These are phyloP conservation scores for Trametes meyenii DNA, from an alignment of 768 basidiomycete species.

Conservation along the genomic window DNA sequence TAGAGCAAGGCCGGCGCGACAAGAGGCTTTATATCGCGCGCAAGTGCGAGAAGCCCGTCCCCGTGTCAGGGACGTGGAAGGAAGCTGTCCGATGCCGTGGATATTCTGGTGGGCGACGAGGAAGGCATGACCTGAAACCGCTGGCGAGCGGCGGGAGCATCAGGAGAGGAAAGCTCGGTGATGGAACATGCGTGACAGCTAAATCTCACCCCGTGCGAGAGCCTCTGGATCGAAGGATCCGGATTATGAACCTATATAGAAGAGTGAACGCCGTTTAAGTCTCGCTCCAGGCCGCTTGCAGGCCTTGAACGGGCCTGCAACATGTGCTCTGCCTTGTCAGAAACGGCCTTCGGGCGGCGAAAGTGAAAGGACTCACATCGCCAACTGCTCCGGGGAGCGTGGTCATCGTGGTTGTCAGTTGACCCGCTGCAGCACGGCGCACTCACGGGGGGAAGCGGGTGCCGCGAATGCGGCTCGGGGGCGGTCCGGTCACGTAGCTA, in stretches of 20 bases:
- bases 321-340: constrained; percentile 6
- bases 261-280: neutral
- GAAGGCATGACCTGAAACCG: constrained; percentile 5
- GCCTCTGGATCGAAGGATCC: neutral
- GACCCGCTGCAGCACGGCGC: neutral
- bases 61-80: neutral
- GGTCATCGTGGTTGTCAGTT: constrained; percentile 19
- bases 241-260: neutral
- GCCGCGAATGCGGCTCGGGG: neutral
- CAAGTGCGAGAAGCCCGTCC: neutral
- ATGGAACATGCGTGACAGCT: neutral
- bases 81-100: constrained; percentile 12
- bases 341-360: neutral
- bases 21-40: neutral
- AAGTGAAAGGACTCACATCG: neutral
- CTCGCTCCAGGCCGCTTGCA: neutral
- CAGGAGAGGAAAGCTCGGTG: neutral
- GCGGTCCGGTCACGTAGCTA: neutral
- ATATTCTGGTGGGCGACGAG: neutral
- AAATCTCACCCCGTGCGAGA: constrained; percentile 5
- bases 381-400: neutral
- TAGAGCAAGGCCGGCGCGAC: neutral
- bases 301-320: constrained; percentile 6
- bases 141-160: constrained; percentile 1
- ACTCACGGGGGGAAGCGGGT: neutral